These are phyloP conservation scores for Pyrus pyrifolia DNA, from an alignment of 306 rosid genomes.

Conservation along the genomic window DNA sequence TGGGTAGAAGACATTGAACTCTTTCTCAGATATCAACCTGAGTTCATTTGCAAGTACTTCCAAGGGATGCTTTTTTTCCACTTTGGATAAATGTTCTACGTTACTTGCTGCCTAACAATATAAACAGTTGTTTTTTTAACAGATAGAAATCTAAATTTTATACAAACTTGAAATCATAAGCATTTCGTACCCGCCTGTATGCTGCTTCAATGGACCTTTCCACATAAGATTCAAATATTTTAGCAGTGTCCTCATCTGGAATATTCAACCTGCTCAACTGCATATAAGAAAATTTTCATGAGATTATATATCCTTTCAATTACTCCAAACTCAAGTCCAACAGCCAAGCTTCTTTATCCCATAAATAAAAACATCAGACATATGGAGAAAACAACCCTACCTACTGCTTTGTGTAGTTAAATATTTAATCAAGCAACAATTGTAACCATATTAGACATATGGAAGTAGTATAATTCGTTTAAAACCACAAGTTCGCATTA, in stretches of 20 bases:
- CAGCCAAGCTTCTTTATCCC: not conserved
- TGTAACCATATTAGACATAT: not conserved
- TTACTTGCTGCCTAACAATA: slow-evolving; percentile 32
- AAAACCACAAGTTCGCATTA: not conserved
- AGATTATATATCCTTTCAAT: not conserved
- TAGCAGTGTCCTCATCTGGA: slow-evolving; percentile 17
- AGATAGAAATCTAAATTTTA: not conserved
- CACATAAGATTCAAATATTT: slow-evolving; percentile 35
- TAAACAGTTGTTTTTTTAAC: not conserved
- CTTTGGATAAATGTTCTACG: slow-evolving; percentile 29
- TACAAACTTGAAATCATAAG: slow-evolving; percentile 1
- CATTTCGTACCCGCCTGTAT: slow-evolving; percentile 29
- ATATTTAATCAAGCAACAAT: not conserved
- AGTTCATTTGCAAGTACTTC: slow-evolving; percentile 46
- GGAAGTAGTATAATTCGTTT: not conserved
- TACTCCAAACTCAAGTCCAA: not conserved
- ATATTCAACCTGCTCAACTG: slow-evolving; percentile 29
- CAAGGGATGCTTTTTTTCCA: slow-evolving; percentile 39
- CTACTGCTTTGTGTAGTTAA: not conserved
- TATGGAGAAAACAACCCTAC: not conserved
- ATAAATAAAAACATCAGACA: not conserved
- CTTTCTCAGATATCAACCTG: slow-evolving; percentile 42
- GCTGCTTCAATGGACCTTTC: slow-evolving; percentile 39
- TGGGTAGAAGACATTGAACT: slow-evolving; percentile 37
- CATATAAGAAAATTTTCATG: slow-evolving; percentile 7